Evolutionary conservation across 148 eudicot genomes (phyloP).

Genomic region (Vaccinium macrocarpon): DNA sequence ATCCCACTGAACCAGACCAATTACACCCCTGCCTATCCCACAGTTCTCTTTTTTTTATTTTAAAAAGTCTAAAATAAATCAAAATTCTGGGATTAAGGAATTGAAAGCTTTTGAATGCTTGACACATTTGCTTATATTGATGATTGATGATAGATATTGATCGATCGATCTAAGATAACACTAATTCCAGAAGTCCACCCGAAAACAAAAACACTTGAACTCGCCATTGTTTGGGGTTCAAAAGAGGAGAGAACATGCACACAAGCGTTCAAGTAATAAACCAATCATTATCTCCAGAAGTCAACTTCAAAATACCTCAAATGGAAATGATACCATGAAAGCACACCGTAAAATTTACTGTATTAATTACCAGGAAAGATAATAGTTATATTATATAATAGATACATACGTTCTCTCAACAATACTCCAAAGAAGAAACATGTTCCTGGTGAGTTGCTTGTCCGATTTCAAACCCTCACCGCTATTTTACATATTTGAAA

Average conservation of each 20-base stretch:
- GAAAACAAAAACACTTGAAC: background rate
- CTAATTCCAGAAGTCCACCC: background rate
- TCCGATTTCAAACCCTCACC: background rate
- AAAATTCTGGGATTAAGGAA: too few species aligned
- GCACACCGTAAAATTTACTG: background rate
- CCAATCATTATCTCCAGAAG: background rate
- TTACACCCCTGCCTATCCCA: too few species aligned
- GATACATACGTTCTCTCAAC: background rate
- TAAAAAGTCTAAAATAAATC: too few species aligned
- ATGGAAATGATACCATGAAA: background rate
- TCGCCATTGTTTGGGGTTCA: background rate
- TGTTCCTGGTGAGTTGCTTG: background rate
- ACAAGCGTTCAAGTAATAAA: background rate
- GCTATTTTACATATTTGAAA: background rate
- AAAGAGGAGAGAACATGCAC: background rate
- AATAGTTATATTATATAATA: background rate
- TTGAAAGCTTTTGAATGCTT: too few species aligned
- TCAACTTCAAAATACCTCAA: background rate
- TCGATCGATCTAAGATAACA: background rate
- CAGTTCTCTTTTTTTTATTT: too few species aligned
- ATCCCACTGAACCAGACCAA: too few species aligned
- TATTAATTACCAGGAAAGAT: background rate
- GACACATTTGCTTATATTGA: too few species aligned
- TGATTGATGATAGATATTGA: too few species aligned
- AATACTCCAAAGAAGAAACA: conserved; percentile 9